Evolutionary conservation across 2,329 filamentous ascomycete species (phyloP), one percentile per base, ranked within the genome.

Genomic region (Colletotrichum phormii): DNA sequence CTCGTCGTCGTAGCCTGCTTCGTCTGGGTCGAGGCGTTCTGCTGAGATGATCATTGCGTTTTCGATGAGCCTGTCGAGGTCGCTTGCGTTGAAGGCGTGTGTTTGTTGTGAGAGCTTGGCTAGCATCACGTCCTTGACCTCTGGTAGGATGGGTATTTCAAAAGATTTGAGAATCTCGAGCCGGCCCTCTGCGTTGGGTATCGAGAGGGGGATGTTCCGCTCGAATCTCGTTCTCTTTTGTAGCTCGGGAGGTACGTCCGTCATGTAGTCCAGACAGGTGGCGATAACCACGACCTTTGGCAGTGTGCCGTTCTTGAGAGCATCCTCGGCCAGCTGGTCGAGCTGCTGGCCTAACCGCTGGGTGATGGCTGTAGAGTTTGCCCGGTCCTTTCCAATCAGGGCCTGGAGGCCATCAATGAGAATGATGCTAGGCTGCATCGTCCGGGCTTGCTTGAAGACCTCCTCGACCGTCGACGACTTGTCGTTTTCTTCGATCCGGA

Each of bases 1-100:
- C 49, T 74, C 11, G 57, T 62, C 5, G 61, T 73, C 4, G 75
- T 75, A 63, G 67, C 79, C 74, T 66, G 79, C 57, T 66, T 76
- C 76, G 11, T 64, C 54, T 7, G 75, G 71, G 74, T 72, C 77
- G 78, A 54, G 80, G 78, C 82, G 72, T 81, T 42, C 82, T 77
- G 78, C 84, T 29, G 74, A 73, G 61, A 76, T 61, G 3, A 81
- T 78, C 71, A 77, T 80, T 0, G 82, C 79, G 29, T 79, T 80
- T 5, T 73, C 53, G 5, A 93, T 85, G 0, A 98, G 85, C 15
- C 87, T 88, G n/a, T 86, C 84, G 1, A 98, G 85, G 80, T 98
- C 95, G 1, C 89, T 88, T 5, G 93, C 93, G 37, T 94, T 97
- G 81, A 94, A 98, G 4, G 95, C 96, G 78, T 98, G 95, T 0